phyloP scores from a whole-genome alignment of 2,329 filamentous ascomycete species.

The Ascochyta fabae region DNA sequence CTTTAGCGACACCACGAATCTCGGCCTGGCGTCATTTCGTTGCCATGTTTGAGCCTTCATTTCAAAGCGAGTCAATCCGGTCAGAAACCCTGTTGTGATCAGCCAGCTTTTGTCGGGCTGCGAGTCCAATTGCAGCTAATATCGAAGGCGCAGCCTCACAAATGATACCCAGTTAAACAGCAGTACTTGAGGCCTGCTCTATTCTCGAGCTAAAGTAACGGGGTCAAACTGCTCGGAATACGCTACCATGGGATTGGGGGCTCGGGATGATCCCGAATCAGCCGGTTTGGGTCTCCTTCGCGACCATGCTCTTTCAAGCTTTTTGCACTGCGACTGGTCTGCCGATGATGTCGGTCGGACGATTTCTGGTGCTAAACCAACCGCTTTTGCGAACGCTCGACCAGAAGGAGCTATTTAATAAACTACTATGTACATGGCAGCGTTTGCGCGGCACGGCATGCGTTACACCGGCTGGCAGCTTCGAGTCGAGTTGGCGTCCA shows the following conservation, averaged over 20 bases:
- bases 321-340: constrained; percentile 21
- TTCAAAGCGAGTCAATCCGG: constrained; percentile 12
- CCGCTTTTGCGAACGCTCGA: constrained; percentile 29
- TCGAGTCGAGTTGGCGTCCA: constrained; percentile 26
- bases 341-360: constrained; percentile 29
- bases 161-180: constrained; percentile 1
- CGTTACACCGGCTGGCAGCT: constrained; percentile 32
- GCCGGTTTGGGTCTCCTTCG: constrained; percentile 25
- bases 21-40: constrained; percentile 14
- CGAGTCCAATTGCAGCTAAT: neutral
- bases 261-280: constrained; percentile 25
- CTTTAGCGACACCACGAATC: constrained; percentile 9
- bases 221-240: constrained; percentile 23
- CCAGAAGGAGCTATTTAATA: constrained; percentile 22
- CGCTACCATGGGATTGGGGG: constrained; percentile 34
- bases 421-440: constrained; percentile 23
- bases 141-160: constrained; percentile 3
- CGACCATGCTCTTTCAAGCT: constrained; percentile 27
- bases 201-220: constrained; percentile 6
- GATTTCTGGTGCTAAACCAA: constrained; percentile 25
- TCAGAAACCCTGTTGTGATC: constrained; percentile 7
- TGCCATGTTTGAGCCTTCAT: constrained; percentile 15
- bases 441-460: constrained; percentile 32
- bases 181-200: constrained; percentile 20
- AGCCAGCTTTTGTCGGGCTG: neutral